These are phyloP conservation scores for Corymbia maculata DNA, from an alignment of 345 rosid species.

Conservation along the genomic window DNA sequence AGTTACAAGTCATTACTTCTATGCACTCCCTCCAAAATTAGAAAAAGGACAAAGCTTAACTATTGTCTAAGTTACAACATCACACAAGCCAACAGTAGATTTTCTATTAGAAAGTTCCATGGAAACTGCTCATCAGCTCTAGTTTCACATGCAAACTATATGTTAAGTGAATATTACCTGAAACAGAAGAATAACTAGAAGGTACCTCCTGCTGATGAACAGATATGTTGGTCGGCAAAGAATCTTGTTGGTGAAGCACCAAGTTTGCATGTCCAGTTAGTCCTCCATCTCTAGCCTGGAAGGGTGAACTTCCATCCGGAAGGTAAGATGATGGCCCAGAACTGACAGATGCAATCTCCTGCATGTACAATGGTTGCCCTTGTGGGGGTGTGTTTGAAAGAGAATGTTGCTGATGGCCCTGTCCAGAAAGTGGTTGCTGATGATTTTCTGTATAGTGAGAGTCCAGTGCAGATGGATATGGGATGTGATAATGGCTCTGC, in stretches of 20 bases:
- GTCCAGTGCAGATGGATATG: conserved; percentile 31
- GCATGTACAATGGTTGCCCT: conserved; percentile 30
- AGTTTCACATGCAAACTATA: conserved; percentile 45
- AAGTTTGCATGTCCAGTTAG: conserved; percentile 32
- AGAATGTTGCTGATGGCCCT: conserved; percentile 58
- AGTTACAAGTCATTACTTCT: not conserved
- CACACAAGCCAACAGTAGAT: not conserved
- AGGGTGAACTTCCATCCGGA: conserved; percentile 33
- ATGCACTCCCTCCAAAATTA: not conserved
- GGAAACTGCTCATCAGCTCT: conserved; percentile 36
- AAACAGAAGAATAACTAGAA: conserved; percentile 99
- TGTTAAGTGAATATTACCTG: conserved; percentile 87
- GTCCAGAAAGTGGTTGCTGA: conserved; percentile 28
- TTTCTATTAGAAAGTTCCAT: not conserved
- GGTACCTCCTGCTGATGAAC: conserved; percentile 99
- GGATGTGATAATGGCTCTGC: conserved; percentile 35
- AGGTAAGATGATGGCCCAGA: conserved; percentile 29
- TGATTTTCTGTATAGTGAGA: conserved; percentile 52
- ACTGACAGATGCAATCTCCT: conserved; percentile 23
- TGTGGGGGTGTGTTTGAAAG: conserved; percentile 30
- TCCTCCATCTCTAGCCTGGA: conserved; percentile 31
- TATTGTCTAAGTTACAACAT: not conserved
- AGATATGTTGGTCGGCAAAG: conserved; percentile 37
- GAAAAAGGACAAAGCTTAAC: not conserved
- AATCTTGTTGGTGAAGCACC: conserved; percentile 33